Evolutionary conservation across 345 rosid species (phyloP), one percentile per base, ranked within the genome.

Genomic region (Brassica carinata): DNA sequence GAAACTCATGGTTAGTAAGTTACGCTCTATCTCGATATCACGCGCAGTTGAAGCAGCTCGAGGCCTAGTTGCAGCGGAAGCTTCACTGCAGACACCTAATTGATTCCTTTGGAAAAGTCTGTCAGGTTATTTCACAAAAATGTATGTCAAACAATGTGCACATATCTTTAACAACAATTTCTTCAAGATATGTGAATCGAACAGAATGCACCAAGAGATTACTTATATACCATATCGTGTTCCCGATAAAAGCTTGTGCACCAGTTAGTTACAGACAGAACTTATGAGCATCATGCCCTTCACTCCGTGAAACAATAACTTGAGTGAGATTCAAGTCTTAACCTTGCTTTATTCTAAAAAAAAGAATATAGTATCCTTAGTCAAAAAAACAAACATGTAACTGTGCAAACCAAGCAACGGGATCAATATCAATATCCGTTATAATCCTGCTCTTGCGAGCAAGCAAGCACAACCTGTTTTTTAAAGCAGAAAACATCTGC

Each of bases 221-320:
- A 67, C 57, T 67, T 48, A 9, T 45, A 14, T 11, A 45, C 79
- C 88, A 17, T 87, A 86, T 97, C 88, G 98, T 92, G 89, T 92
- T 94, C 80, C 98, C 98, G 43, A 94, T 90, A 83, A 92, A 94
- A 61, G 98, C 94, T n/a, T 94, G 94, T 79, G 92, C 90, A 87
- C 87, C 83, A n/a, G 94, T 91, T 64, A 97, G 98, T 84, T 94
- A 97, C 73, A 94, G 89, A 82, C 88, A 91, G 79, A 94, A 94
- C 79, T 94, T 97, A 83, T 92, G 91, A 69, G 95, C 88, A 83
- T 91, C 87, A 67, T 86, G 89, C 19, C 97, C 97, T 86, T 90
- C 96, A 57, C 84, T 82, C 93, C 91, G 88, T 75, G 76, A 77
- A 5, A 79, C 29, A 58, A 43, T 2, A 73, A 31, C 23, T 43